A percentile compares a stretch with the other conserved stretches of the same genome.
Conservation (phyloP, 192 early-diverging fungal species). For the Cladochytrium replicatum region DNA sequence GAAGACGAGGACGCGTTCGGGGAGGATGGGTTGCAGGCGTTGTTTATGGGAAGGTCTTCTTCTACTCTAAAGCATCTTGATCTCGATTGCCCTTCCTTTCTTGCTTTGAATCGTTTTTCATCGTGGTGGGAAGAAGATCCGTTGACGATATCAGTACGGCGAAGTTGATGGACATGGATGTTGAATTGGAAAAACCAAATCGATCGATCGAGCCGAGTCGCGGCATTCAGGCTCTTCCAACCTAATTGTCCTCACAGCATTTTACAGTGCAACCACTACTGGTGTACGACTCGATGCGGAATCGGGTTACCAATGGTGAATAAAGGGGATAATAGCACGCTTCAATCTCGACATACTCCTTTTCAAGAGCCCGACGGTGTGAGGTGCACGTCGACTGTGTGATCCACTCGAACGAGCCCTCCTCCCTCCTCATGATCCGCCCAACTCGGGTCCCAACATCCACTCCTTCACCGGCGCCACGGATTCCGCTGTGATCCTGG, state of each 20-base stretch:
- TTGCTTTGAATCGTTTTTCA: not conserved
- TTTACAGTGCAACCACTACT: no score
- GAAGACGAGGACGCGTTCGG: not conserved
- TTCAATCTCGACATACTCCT: no score
- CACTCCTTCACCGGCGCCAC: constrained; percentile 11
- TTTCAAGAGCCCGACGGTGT: no score
- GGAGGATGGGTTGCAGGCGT: not conserved
- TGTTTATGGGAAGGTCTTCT: not conserved
- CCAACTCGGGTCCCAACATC: not conserved
- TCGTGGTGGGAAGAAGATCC: not conserved
- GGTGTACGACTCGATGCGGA: no score
- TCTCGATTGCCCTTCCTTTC: not conserved
- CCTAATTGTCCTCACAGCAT: not conserved
- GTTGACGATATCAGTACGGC: no score
- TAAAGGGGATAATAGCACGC: no score
- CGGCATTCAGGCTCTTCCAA: not conserved
- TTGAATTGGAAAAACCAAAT: not conserved
- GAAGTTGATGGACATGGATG: not conserved
- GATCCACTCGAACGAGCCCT: no score
- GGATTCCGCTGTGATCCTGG: constrained; percentile 6
- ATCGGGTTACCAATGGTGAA: no score
- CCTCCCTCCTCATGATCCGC: constrained; percentile 4
- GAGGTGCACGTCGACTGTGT: no score
- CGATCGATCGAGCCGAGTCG: not conserved
- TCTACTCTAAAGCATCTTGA: not conserved